Evolutionary conservation across 192 early-diverging fungal genomes (phyloP), one percentile per base, ranked within the genome.

Genomic region (Coemansia asiatica): DNA sequence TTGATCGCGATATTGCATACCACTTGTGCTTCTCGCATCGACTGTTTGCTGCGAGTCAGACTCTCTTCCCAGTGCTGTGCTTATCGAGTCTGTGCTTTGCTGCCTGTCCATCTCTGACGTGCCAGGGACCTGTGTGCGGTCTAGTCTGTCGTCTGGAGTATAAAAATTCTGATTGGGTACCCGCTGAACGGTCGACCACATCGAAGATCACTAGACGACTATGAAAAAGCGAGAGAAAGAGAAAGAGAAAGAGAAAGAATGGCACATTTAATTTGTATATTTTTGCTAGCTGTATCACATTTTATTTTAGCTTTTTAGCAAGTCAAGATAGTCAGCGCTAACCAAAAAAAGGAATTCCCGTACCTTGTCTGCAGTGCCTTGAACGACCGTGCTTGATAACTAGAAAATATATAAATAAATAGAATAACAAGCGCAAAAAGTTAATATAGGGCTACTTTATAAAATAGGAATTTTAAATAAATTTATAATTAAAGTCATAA

Each of bases 111-210:
- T 51, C 16, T 47, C 56, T 9, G 70, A 60, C 6, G 63, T 64
- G 18, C 64, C 61, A 35, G 69, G 63, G 16, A 71, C 69, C 40
- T 59, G 63, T 8, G 69, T 66, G 47, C 63, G 63, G 36, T 63
- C 63, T 36, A 58, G 40, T 44, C 40, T 19, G 25, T 60, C 64
- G 28, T 76, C 68, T 27, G 68, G 53, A 19, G 55, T 56, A 19
- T 56, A 55, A 16, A 47, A 56, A 49, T 59, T 7, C 27, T 56
- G 68, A 18, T 68, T 74, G 4, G 76, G 72, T 48, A 79, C 76
- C 10, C 76, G 76, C 63, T 79, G 76, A 61, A 74, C 61, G 6
- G 71, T 46, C 48, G 68, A 60, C 73, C 73, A 75, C 73, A 75
- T 75, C 49, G 40, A 33, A 59, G 16, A 44, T 13, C 13, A 44